Percentiles rank a stretch among this genome's conserved stretches.
Conservation (phyloP, 768 basidiomycete species). For the Pisolithus albus region DNA sequence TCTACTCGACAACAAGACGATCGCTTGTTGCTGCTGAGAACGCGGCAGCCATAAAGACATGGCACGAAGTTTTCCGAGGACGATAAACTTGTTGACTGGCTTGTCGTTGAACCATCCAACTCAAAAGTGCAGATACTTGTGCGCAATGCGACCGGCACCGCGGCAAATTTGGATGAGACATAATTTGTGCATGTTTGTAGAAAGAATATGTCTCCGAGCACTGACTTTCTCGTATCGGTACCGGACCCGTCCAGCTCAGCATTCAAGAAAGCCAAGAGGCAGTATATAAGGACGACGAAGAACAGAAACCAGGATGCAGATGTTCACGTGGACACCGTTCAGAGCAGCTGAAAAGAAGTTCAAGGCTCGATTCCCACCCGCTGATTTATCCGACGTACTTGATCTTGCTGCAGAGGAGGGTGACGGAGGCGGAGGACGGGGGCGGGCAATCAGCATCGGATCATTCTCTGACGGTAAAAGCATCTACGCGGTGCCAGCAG, state of each 20-base stretch:
- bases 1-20: conserved; percentile 33
- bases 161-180: conserved; percentile 4
- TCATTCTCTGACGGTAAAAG: not conserved
- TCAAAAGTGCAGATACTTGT: not conserved
- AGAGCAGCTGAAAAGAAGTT: conserved; percentile 72
- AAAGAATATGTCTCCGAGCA: conserved; percentile 8
- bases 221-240: not conserved
- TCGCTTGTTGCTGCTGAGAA: conserved; percentile 30
- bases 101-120: conserved; percentile 7
- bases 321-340: conserved; percentile 66
- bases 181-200: conserved; percentile 25
- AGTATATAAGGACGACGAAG: conserved; percentile 53
- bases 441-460: conserved; percentile 2
- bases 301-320: conserved; percentile 41
- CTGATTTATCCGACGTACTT: conserved; percentile 60
- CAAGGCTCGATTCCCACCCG: conserved; percentile 74
- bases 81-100: not conserved
- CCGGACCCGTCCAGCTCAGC: conserved; percentile 39
- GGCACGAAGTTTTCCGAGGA: conserved; percentile 1
- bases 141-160: conserved; percentile 4
- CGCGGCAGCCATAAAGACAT: conserved; percentile 82
- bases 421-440: conserved; percentile 4
- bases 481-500: conserved; percentile 12
- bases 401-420: conserved; percentile 46
- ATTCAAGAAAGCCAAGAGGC: conserved; percentile 55